Conservation (phyloP, 345 rosid genomes). For the Hibiscus syriacus region DNA sequence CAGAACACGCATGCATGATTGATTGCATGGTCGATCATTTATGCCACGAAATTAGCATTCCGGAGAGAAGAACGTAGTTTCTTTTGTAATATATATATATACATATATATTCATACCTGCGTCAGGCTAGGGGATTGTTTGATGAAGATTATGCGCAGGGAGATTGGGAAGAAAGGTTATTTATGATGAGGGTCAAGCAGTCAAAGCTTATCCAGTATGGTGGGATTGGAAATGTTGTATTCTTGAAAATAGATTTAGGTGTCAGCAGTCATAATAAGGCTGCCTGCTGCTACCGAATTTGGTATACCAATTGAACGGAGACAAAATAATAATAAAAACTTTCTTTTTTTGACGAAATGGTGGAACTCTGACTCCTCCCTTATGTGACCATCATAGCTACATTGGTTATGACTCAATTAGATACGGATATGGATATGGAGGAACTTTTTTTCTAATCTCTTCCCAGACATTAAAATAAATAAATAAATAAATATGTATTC, state of each 20-base stretch:
- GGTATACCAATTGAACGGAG: background rate
- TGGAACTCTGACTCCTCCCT: slow-evolving; percentile 7
- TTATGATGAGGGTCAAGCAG: background rate
- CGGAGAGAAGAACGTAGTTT: background rate
- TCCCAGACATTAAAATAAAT: background rate
- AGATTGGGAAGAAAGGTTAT: background rate
- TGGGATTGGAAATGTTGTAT: background rate
- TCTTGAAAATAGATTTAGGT: background rate
- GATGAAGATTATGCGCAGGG: background rate
- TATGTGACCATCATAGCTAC: background rate
- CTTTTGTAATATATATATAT: background rate
- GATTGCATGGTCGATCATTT: background rate
- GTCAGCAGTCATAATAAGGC: too few relatives aligned
- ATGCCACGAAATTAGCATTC: background rate
- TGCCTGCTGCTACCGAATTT: background rate
- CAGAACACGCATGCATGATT: background rate
- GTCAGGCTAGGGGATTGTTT: background rate
- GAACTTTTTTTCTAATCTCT: background rate
- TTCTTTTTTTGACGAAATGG: background rate
- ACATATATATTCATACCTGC: background rate
- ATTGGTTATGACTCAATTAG: background rate
- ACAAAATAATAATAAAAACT: background rate
- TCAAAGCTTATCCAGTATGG: background rate
- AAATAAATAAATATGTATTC: too few relatives aligned
- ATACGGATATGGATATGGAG: too few relatives aligned